Evolutionary conservation across 2,329 filamentous ascomycete species (phyloP), one percentile per base, ranked within the genome.

Genomic region (Nigrospora sphaerica): DNA sequence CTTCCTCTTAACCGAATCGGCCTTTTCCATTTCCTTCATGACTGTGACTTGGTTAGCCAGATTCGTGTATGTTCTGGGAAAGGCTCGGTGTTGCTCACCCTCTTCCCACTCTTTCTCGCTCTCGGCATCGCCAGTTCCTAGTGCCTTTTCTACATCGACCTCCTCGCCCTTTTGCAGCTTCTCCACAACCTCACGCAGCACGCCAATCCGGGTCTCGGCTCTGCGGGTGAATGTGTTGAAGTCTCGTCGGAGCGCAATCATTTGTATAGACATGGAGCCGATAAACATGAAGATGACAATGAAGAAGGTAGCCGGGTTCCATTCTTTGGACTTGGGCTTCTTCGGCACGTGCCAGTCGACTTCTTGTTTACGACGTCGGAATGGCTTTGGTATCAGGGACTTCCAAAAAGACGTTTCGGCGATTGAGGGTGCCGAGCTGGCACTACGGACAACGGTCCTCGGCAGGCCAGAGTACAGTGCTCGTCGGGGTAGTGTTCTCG

Each of bases 191-290:
- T 95, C 92, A 35, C 80, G 79, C 49, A 98, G 66, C 31, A 89
- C 61, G 3, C 75, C 78, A 52, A 98, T 86, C 61, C 87, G 85
- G 7, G 87, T 82, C 55, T 95, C 87, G 6, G 90, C 84, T 54
- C 83, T 81, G 43, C 91, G 81, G 59, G 75, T 80, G 57, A 86
- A 91, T 11, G 83, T 80, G 32, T 77, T 74, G 59, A 83, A 86
- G 43, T 91, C 84, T 56, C 86, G 87, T 57, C 84, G 85, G 57
- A 97, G 64, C 33, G 83, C 76, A 59, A 98, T 85, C 75, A 93
- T 87, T 58, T 96, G 88, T 57, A 98, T 96, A 13, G 92, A 88
- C 75, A 96, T 95, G 51, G 89, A 95, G 4, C 95, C 95, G 53
- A 97, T 92, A 52, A 97, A 76, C 36, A 90, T 72, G 59, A 90